Conservation (phyloP, 441 rosid genomes). For the Erodium moschatum region DNA sequence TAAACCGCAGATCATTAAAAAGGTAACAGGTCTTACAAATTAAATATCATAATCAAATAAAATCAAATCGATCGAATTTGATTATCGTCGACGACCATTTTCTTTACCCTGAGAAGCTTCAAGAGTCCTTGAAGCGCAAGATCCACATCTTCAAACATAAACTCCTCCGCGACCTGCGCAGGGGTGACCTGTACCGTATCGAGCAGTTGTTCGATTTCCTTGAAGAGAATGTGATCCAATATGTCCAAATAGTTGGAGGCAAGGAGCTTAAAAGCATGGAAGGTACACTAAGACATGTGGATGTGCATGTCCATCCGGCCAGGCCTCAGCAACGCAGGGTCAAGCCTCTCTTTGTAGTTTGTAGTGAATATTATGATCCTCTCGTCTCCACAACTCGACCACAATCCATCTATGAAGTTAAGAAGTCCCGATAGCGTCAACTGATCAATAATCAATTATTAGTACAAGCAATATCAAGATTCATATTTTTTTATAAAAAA, state of each 20-base stretch:
- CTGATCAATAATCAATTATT: not conserved
- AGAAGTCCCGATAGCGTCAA: slow-evolving; percentile 49
- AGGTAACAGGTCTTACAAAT: too few species aligned
- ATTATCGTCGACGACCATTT: too few species aligned
- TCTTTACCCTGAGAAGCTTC: too few species aligned
- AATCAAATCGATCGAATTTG: too few species aligned
- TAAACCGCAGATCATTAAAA: too few species aligned
- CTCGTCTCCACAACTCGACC: slow-evolving; percentile 74
- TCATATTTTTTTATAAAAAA: too few species aligned
- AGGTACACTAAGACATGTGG: slow-evolving; percentile 63
- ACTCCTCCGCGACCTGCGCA: slow-evolving; percentile 23
- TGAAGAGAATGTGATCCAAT: slow-evolving; percentile 12
- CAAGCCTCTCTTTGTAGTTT: slow-evolving; percentile 48
- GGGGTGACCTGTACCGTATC: slow-evolving; percentile 35
- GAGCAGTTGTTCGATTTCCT: slow-evolving; percentile 37
- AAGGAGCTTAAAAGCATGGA: slow-evolving; percentile 41
- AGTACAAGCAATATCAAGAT: too few species aligned
- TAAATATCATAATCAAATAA: too few species aligned
- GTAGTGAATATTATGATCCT: slow-evolving; percentile 62
- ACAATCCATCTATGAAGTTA: slow-evolving; percentile 61
- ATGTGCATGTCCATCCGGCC: slow-evolving; percentile 75
- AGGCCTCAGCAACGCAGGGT: slow-evolving; percentile 58
- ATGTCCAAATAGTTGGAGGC: slow-evolving; percentile 51
- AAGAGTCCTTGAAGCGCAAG: not conserved
- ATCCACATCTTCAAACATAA: slow-evolving; percentile 5